Evolutionary conservation across 495 filamentous ascomycete species (phyloP).

Genomic region (Aspergillus hancockii): DNA sequence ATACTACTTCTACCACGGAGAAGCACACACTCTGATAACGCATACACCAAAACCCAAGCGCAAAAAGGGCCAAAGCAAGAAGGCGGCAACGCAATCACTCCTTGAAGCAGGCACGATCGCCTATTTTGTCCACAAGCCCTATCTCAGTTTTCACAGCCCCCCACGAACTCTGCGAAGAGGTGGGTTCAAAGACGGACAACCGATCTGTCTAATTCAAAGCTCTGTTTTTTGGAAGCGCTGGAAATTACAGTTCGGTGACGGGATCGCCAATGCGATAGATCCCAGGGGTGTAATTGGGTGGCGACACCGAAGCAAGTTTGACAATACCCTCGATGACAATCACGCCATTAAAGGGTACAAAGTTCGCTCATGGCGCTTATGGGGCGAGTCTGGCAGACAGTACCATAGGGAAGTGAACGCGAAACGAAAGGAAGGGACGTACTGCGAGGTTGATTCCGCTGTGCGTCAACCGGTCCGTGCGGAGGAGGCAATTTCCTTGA

Average conservation of each 20-base stretch:
- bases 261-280: conserved; percentile 9
- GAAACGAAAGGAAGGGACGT: neutral
- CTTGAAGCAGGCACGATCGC: neutral
- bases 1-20: neutral
- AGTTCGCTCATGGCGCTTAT: conserved; percentile 18
- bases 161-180: conserved; percentile 20
- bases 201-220: conserved; percentile 17
- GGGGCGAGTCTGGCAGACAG: conserved; percentile 17
- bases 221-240: conserved; percentile 16
- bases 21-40: neutral
- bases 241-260: conserved; percentile 15
- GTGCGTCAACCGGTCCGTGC: conserved; percentile 3
- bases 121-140: conserved; percentile 20
- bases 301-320: neutral
- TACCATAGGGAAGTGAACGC: conserved; percentile 19
- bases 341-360: conserved; percentile 22
- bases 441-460: no score
- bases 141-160: conserved; percentile 13
- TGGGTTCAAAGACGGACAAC: conserved; percentile 3
- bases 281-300: conserved; percentile 19
- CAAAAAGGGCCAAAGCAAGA: no score
- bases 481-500: conserved; percentile 14
- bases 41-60: neutral
- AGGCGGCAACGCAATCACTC: no score
- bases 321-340: neutral